Evolutionary conservation across 768 basidiomycete species (phyloP), one percentile per base, ranked within the genome.

Genomic region (Suillus spraguei): DNA sequence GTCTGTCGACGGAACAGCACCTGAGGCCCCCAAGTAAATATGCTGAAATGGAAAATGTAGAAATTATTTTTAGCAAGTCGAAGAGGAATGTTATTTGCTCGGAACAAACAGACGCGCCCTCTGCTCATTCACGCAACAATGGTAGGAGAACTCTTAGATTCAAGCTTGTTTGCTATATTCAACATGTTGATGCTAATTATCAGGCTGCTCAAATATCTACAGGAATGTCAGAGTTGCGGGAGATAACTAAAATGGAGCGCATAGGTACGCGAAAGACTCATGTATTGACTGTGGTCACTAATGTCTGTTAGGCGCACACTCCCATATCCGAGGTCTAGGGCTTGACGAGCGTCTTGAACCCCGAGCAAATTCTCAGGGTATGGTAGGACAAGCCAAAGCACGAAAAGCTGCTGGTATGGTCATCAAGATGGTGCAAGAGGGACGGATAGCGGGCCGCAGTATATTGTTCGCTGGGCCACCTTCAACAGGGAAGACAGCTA

Each of bases 381-480:
- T 99, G 89, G 97, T 99, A 32, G 97, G 97, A 0, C 97, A 99
- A 73, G 92, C 82, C 3, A 95, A 95, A 73, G 97, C 97, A 24
- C 88, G 97, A 50, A 97, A 97, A 76, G 97, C 97, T 0, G 97
- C 97, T 0, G 97, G 97, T 2, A 91, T 99, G 84, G 95, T 98
- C 65, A 84, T 99, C 70, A 96, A 91, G 79, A 97, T 99, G 96
- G 95, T 99, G 7, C 93, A 97, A 75, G 94, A 97, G 70, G 95
- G 95, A 20, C 83, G 90, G 63, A 98, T 99, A 70, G 95, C 97
- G 0, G 97, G 97, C 33, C 86, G 97, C 50, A 94, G 96, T 7
- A 96, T 99, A 78, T 81, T 99, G 61, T 97, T 99, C 77, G 97
- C 97, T 20, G 97, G 97, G 0, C 97, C 97, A 7, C 96, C 97